phyloP scores from a whole-genome alignment of 331 rosid genomes.

The Acacia pycnantha region DNA sequence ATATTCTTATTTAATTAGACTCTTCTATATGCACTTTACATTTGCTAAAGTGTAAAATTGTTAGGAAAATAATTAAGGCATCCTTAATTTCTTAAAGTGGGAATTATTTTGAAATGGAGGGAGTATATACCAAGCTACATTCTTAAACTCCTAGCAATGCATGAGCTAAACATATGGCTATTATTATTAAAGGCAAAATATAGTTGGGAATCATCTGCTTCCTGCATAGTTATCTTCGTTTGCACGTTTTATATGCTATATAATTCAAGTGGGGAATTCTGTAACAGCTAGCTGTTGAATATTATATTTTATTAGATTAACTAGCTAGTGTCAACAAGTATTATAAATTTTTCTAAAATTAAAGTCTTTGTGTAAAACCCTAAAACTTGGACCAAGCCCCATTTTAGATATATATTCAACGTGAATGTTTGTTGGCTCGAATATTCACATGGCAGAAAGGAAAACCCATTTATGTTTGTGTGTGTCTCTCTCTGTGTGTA shows the following conservation, averaged over 20 bases:
- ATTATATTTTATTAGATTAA: not conserved
- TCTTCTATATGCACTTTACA: not conserved
- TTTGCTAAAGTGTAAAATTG: not conserved
- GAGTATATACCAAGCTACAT: not conserved
- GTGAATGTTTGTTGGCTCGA: constrained; percentile 71
- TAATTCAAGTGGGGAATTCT: constrained; percentile 5
- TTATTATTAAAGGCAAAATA: not conserved
- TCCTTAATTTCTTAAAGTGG: not conserved
- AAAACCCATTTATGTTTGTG: constrained; percentile 31
- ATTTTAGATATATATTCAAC: constrained; percentile 50
- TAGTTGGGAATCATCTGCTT: not conserved
- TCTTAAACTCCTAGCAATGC: not conserved
- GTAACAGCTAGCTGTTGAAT: not conserved
- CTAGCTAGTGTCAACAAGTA: not conserved
- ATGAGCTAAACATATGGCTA: not conserved
- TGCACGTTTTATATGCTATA: not conserved
- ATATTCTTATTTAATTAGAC: too few species aligned
- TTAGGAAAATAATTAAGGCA: not conserved
- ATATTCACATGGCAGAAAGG: constrained; percentile 51
- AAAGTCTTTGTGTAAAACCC: constrained; percentile 34
- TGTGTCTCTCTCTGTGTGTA: constrained; percentile 7
- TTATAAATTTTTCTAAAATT: not conserved
- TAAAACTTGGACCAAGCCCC: constrained; percentile 52
- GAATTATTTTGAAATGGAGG: not conserved
- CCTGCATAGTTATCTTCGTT: not conserved